Base-by-base conservation (phyloP, 1,284 basidiomycete genomes). In the Cerioporus squamosus region DNA sequence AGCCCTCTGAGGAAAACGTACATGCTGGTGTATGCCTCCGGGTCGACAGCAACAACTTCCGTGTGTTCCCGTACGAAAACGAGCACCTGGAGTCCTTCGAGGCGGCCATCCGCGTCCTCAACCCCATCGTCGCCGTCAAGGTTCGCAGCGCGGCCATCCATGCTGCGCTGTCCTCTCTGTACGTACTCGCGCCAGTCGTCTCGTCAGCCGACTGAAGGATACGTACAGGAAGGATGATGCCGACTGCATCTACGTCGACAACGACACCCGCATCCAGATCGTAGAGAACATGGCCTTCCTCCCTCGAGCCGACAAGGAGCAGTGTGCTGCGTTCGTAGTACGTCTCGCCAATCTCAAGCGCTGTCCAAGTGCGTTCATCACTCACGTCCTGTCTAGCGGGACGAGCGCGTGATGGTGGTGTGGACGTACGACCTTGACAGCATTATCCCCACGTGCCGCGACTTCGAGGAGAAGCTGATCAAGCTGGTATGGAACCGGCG, bases 311-410 rank as follows among this genome's bases (percentile, higher is more conserved):
- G 85, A 93, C 68, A 92, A 91, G 74, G 90, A 93, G 64, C 91
- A 94, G 68, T 89, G 90, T 61, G 91, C 85, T n/a, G 91, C 91
- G 20, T 94, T 94, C 73, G 82, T 94, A 59, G 87, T 88, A 66
- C 64, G 81, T 77, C 42, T 44, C 31, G 18, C 44, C 22, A 15
- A 33, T 38, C 38, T 22, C 42, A 24, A 7, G 17, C 23, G 22
- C n/a, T 42, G 10, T 10, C 31, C 17, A 51, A 43, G 1, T 51
- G 46, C 46, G 33, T 36, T 44, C 29, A 15, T 31, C 5, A 47
- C 43, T 65, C 20, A 18, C 20, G 33, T 8, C 29, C 31, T 23
- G 6, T 51, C 46, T 60, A 88, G 87, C 85, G 91, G 39, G 85
- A 87, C 68, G 90, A 93, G 65, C 83, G 84, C 26, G 85, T 90